These are phyloP conservation scores for Flaveria sonorensis DNA, from an alignment of 129 eudicot genomes.

Conservation along the genomic window DNA sequence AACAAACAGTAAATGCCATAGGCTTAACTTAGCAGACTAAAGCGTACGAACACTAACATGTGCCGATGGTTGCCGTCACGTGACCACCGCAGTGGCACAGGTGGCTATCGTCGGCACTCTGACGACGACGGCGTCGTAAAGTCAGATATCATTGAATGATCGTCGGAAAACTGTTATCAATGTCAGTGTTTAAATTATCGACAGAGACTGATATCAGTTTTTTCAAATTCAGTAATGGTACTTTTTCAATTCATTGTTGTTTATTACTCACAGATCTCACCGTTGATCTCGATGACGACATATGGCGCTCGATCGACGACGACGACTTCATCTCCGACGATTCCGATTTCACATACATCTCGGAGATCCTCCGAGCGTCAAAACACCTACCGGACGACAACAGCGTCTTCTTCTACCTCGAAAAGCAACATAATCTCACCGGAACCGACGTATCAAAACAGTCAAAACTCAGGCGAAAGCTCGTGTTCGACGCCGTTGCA, in stretches of 20 bases:
- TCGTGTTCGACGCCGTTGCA: constrained; percentile 56
- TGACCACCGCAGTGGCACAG: constrained; percentile 25
- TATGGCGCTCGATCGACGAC: constrained; percentile 48
- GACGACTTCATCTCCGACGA: constrained; percentile 23
- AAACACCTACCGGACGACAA: constrained; percentile 66
- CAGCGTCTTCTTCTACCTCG: constrained; percentile 53
- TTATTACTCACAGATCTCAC: constrained; percentile 35
- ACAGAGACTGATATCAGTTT: constrained; percentile 34
- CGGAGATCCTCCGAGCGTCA: constrained; percentile 72
- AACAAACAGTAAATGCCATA: neutral
- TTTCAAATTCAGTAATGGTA: constrained; percentile 26
- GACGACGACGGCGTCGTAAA: constrained; percentile 38
- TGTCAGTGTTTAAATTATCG: constrained; percentile 33
- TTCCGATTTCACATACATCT: constrained; percentile 40
- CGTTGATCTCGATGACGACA: constrained; percentile 60
- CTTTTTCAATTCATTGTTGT: neutral
- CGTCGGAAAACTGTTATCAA: constrained; percentile 34
- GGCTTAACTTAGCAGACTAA: constrained; percentile 16
- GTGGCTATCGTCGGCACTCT: constrained; percentile 34
- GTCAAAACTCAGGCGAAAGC: constrained; percentile 60
- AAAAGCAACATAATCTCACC: constrained; percentile 54
- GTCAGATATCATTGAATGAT: constrained; percentile 44
- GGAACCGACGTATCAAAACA: constrained; percentile 53
- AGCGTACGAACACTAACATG: constrained; percentile 23
- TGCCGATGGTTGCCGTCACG: constrained; percentile 35